phyloP scores from a whole-genome alignment of 2,329 filamentous ascomycete genomes.

The Xylariales sp. region DNA sequence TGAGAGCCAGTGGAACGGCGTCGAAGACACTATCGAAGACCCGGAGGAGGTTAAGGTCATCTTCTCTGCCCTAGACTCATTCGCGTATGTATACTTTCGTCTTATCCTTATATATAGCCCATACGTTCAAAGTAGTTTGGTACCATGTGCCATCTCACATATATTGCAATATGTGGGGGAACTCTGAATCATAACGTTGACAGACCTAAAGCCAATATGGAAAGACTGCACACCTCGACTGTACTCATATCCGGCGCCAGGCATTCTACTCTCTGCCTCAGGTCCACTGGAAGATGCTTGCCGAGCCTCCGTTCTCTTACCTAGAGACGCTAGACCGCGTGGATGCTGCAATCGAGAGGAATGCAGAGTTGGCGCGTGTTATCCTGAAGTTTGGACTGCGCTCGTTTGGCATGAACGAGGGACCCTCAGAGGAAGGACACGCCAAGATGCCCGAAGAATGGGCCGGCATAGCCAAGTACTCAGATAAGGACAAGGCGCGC shows the following conservation, averaged over 20 bases:
- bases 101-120: conserved; percentile 1
- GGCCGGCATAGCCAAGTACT: conserved; percentile 63
- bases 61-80: conserved; percentile 81
- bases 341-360: conserved; percentile 84
- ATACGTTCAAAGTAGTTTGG: no score
- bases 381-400: conserved; percentile 68
- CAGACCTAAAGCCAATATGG: conserved; percentile 66
- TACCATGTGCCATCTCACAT: no score
- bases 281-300: conserved; percentile 77
- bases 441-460: conserved; percentile 56
- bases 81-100: conserved; percentile 58
- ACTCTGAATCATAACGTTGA: no score
- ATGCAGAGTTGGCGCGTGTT: conserved; percentile 74
- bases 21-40: conserved; percentile 64
- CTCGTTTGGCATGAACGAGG: conserved; percentile 53
- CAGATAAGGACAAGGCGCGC: conserved; percentile 84
- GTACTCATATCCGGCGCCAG: conserved; percentile 84
- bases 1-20: conserved; percentile 50
- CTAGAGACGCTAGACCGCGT: conserved; percentile 72
- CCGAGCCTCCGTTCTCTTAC: conserved; percentile 75
- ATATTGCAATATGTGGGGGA: no score
- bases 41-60: conserved; percentile 77
- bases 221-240: conserved; percentile 79
- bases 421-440: conserved; percentile 30
- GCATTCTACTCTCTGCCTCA: conserved; percentile 89